phyloP scores from a whole-genome alignment of 192 early-diverging fungal genomes.

The Geosiphon pyriformis region DNA sequence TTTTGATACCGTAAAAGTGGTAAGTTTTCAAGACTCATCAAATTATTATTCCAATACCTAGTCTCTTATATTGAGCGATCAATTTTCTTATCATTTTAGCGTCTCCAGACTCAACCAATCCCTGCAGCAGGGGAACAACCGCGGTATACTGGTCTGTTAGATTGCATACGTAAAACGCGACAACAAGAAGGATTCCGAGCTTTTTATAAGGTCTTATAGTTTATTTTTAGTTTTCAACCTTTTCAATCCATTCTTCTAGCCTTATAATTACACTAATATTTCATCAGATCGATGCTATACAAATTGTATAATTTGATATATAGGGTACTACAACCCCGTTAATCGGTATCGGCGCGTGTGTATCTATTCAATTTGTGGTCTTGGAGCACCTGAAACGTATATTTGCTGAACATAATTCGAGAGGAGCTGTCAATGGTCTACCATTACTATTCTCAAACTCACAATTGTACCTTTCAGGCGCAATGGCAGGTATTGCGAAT shows the following conservation, averaged over 20 bases:
- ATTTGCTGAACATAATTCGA: constrained; percentile 60
- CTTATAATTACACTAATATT: no score
- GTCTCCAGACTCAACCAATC: constrained; percentile 87
- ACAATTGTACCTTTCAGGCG: constrained; percentile 86
- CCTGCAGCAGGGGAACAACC: constrained; percentile 52
- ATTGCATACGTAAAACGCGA: constrained; percentile 82
- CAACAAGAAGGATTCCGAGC: constrained; percentile 76
- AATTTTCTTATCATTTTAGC: constrained; percentile 33
- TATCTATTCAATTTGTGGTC: constrained; percentile 94
- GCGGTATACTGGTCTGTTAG: constrained; percentile 75
- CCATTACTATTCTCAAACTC: constrained; percentile 62
- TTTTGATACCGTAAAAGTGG: constrained; percentile 79
- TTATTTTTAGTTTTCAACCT: no score
- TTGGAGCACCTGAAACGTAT: constrained; percentile 84
- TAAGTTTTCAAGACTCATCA: constrained; percentile 36
- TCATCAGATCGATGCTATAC: no score
- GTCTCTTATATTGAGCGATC: background rate
- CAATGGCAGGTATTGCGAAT: constrained; percentile 82
- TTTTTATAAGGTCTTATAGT: constrained; percentile 78
- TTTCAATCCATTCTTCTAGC: no score
- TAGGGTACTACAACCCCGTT: constrained; percentile 88
- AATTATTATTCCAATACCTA: no score
- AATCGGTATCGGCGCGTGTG: constrained; percentile 90
- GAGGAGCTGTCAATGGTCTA: constrained; percentile 35
- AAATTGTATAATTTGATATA: background rate